Evolutionary conservation across 31 red algal species (phyloP), one percentile per base, ranked within the genome.

Genomic region (Odonthalia washingtoniensis): DNA sequence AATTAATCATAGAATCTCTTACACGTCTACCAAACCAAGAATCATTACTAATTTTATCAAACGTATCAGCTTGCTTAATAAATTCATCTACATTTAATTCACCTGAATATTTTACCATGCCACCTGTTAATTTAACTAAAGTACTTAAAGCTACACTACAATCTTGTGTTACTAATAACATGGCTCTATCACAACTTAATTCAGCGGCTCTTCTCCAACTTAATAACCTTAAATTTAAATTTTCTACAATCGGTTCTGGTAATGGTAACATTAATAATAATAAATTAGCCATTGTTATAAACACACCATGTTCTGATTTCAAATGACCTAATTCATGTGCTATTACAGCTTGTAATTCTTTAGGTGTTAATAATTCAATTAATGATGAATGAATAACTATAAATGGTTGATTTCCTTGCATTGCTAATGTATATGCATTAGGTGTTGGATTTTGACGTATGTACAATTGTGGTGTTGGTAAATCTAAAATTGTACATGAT

Each of bases 301-400:
- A 98, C 27, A 99, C 88, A 32, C 94, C 94, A 81, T 99, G 97
- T 46, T 96, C 97, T 40, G 91, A 92, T 68, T 95, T 96, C 37
- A 99, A 70, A 81, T 99, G 97, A 9, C 97, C 97, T 27, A 99
- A 83, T 65, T 99, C 97, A 80, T 99, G 97, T 16, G 91, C 97
- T 9, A 99, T 21, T 27, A 99, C 97, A 1, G 92, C 94, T 46
- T 96, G 94, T 1, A 99, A 46, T 72, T 99, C 97, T 40, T 70
- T 63, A 31, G 90, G 80, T 3, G 88, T 92, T 30, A 96, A 70
- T 21, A 99, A 78, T 37, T 96, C 94, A 46, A 99, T 89, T 30
- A 99, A 72, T 42, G 95, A 87, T 4, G 97, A 92, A 78, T 96
- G 91, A 1, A 99, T 43, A 16, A 99, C 97, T 57, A 99, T 99